A percentile compares a stretch with the other conserved stretches of the same genome.
Evolutionary conservation across 768 basidiomycete species (phyloP).

Genomic region (Baorangia bicolor): DNA sequence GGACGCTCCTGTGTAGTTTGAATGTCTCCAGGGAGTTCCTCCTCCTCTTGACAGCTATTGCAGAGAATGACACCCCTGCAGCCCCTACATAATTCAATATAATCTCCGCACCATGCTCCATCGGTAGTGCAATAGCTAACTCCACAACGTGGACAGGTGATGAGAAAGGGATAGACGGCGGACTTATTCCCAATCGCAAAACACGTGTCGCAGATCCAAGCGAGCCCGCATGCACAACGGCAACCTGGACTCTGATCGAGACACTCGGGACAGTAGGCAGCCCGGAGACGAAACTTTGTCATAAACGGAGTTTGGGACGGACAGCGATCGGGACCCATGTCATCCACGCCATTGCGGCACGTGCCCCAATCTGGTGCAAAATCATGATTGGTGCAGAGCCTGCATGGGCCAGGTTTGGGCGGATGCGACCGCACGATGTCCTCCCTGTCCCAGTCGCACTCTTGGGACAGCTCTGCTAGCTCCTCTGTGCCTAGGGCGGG

Average conservation of each 20-base stretch:
- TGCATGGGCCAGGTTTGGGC: conserved; percentile 12
- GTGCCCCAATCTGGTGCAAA: neutral
- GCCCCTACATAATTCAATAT: neutral
- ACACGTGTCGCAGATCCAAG: conserved; percentile 11
- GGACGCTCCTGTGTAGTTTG: neutral
- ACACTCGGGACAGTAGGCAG: conserved; percentile 12
- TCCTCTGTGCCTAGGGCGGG: conserved; percentile 9
- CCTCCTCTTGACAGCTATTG: conserved; percentile 14
- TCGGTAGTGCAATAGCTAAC: conserved; percentile 1
- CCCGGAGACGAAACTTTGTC: neutral
- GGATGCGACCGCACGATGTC: conserved; percentile 16
- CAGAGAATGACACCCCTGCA: conserved; percentile 10
- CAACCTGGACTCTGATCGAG: neutral
- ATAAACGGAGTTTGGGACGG: conserved; percentile 6
- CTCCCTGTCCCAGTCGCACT: conserved; percentile 5
- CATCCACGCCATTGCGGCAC: neutral
- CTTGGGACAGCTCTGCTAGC: neutral
- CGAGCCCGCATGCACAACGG: neutral
- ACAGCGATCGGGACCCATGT: neutral
- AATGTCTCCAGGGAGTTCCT: neutral
- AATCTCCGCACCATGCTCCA: neutral
- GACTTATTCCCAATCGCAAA: neutral
- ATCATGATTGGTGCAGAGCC: neutral
- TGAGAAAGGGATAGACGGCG: neutral
- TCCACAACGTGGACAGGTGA: conserved; percentile 19